A percentile compares a stretch with the other conserved stretches of the same genome.
Conservation (phyloP, 75 land plant genomes). For the Pinus albicaulis region DNA sequence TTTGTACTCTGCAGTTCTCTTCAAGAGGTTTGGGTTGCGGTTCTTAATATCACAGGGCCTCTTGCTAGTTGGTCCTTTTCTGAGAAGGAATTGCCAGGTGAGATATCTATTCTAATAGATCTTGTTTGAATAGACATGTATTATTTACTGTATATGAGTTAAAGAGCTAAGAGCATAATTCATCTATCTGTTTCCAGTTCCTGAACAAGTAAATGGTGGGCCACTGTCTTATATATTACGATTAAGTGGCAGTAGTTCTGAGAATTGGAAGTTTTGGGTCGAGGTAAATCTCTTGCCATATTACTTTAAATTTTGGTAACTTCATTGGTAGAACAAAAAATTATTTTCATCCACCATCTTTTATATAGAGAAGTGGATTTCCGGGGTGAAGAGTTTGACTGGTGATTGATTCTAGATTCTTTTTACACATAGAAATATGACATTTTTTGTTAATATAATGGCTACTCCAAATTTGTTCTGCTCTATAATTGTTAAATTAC, state of each 20-base stretch:
- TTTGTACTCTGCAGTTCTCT: slow-evolving; percentile 49
- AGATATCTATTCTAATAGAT: neutral
- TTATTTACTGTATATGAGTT: slow-evolving; percentile 3
- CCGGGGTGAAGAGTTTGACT: neutral
- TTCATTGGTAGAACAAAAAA: neutral
- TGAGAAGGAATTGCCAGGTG: slow-evolving; percentile 66
- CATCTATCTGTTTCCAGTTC: slow-evolving; percentile 31
- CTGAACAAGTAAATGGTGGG: slow-evolving; percentile 63
- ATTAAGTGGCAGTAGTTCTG: slow-evolving; percentile 60
- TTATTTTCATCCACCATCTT: neutral
- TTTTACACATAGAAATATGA: neutral
- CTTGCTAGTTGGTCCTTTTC: slow-evolving; percentile 91
- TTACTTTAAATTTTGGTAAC: neutral
- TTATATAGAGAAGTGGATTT: neutral
- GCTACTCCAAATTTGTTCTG: neutral
- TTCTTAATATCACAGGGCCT: slow-evolving; percentile 92
- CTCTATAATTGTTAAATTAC: neutral
- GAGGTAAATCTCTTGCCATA: slow-evolving; percentile 44
- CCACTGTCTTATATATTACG: slow-evolving; percentile 87
- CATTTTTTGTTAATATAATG: slow-evolving; percentile 3
- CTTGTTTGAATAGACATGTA: neutral
- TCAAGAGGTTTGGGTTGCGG: slow-evolving; percentile 85
- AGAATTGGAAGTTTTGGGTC: slow-evolving; percentile 93
- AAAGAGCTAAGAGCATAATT: neutral
- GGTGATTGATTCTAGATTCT: neutral